Evolutionary conservation across 345 rosid species (phyloP).

Genomic region (Moricandia moricandioides): DNA sequence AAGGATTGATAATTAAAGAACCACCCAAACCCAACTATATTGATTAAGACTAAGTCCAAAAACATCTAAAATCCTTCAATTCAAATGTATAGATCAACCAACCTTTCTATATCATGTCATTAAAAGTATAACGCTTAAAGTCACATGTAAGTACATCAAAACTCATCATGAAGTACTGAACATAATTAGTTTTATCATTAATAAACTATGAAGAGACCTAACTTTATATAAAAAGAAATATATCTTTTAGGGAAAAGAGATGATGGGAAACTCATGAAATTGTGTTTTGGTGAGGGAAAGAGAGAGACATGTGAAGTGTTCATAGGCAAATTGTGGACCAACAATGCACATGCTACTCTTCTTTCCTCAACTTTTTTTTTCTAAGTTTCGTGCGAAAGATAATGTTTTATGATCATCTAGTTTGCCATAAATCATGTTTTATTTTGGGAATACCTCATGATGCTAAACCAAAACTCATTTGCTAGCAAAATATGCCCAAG

Average conservation of each 20-base stretch:
- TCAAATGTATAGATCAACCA: not conserved
- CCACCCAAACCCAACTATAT: not conserved
- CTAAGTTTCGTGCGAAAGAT: conserved; percentile 18
- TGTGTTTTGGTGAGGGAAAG: conserved; percentile 33
- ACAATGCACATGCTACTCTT: conserved; percentile 37
- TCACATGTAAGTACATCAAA: conserved; percentile 40
- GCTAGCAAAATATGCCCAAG: not conserved
- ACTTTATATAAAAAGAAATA: conserved; percentile 27
- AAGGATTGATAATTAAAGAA: not conserved
- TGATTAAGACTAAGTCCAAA: conserved; percentile 11
- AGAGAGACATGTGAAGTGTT: conserved; percentile 41
- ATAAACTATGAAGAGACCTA: conserved; percentile 23
- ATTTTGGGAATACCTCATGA: not conserved
- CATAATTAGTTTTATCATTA: conserved; percentile 35
- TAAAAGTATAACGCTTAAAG: conserved; percentile 29
- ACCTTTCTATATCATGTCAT: conserved; percentile 30
- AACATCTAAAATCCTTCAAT: not conserved
- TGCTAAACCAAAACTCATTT: not conserved
- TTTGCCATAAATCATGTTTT: conserved; percentile 11
- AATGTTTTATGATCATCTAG: conserved; percentile 2
- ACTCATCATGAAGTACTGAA: conserved; percentile 37
- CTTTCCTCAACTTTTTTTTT: conserved; percentile 25
- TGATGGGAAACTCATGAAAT: conserved; percentile 36
- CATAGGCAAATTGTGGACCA: conserved; percentile 43
- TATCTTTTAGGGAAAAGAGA: conserved; percentile 23